Conservation (phyloP, 2,329 filamentous ascomycete species). For the Alternaria sp. region DNA sequence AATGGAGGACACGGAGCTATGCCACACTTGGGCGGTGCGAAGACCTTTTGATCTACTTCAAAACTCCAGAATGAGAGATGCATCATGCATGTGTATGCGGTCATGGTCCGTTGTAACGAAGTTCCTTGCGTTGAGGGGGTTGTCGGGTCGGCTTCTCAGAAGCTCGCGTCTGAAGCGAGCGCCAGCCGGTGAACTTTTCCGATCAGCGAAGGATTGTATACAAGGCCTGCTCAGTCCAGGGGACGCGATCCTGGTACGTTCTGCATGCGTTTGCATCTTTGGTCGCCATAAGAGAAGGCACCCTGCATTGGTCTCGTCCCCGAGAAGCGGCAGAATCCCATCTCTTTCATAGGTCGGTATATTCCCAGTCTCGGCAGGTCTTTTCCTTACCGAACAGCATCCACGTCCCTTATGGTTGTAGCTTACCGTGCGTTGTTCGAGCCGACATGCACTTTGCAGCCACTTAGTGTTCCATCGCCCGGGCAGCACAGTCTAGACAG, state of each 20-base stretch:
- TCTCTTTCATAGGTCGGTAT: neutral
- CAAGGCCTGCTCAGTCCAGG: neutral
- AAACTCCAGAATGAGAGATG: neutral
- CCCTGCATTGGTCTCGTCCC: neutral
- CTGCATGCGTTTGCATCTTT: neutral
- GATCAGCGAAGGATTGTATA: conserved; percentile 3
- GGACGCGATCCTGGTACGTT: neutral
- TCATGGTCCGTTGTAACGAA: neutral
- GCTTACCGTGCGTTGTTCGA: conserved; percentile 1
- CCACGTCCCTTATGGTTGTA: conserved; percentile 1
- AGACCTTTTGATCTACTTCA: neutral
- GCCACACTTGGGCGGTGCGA: neutral
- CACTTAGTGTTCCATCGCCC: conserved; percentile 16
- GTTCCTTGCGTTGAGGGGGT: neutral
- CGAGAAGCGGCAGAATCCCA: neutral
- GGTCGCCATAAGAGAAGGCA: conserved; percentile 1
- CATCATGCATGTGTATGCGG: neutral
- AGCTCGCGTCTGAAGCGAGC: conserved; percentile 1
- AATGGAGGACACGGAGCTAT: neutral
- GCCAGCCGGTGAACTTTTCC: conserved; percentile 1
- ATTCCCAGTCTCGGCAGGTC: neutral
- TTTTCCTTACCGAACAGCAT: conserved; percentile 1
- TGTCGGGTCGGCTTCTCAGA: neutral
- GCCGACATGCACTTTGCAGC: conserved; percentile 13
- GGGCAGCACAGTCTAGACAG: conserved; percentile 16